Conservation (phyloP, 148 eudicot species). For the Fagopyrum esculentum region DNA sequence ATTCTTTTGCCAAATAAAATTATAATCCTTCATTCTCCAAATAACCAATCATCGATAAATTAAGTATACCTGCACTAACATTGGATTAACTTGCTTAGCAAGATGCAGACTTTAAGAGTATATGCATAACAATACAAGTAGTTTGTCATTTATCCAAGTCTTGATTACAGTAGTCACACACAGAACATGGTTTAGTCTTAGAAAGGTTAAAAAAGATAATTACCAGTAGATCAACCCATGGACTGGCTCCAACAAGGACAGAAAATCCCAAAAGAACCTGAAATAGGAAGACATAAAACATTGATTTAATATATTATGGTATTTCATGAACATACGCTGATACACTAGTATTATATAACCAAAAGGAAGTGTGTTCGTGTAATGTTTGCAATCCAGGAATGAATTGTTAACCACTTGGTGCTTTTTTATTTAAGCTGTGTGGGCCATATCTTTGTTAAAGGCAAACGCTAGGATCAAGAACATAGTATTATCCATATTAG, state of each 20-base stretch:
- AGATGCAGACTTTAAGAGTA: neutral
- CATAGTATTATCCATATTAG: neutral
- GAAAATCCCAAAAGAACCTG: constrained; percentile 96
- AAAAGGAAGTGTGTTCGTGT: neutral
- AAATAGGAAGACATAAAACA: constrained; percentile 1
- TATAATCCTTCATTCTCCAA: too few relatives aligned
- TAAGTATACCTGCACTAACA: neutral
- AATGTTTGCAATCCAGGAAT: neutral
- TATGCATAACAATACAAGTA: neutral
- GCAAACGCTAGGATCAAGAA: neutral
- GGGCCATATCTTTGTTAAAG: neutral
- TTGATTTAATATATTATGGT: neutral
- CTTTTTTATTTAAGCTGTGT: neutral
- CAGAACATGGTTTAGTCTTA: neutral
- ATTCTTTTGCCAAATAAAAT: neutral
- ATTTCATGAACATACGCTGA: neutral
- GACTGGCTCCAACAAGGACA: constrained; percentile 93
- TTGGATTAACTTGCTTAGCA: neutral
- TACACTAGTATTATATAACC: neutral
- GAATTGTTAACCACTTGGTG: neutral
- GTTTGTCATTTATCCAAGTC: neutral
- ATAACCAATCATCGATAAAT: neutral
- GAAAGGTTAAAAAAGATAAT: neutral
- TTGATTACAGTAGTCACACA: neutral
- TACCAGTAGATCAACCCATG: constrained; percentile 99